A percentile compares a stretch with the other conserved stretches of the same genome.
Evolutionary conservation across 2,329 filamentous ascomycete genomes (phyloP).

Genomic region (Sclerotinia spermophila): DNA sequence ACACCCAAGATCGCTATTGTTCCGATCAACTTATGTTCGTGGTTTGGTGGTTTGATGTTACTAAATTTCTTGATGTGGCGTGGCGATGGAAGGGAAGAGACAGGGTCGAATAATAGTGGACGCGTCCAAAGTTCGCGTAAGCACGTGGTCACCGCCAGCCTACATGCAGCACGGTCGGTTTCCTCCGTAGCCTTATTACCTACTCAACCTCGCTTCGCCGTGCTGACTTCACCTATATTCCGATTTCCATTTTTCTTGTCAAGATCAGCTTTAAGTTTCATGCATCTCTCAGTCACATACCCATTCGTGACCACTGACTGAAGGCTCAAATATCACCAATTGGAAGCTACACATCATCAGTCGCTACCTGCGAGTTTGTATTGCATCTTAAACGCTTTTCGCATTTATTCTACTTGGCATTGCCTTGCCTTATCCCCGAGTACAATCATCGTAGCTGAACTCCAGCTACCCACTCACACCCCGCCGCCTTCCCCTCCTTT

Average conservation of each 20-base stretch:
- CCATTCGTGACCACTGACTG: not conserved
- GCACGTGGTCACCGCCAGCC: not conserved
- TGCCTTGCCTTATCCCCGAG: too few species aligned
- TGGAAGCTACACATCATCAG: not conserved
- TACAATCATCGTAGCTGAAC: too few species aligned
- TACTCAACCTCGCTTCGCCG: not conserved
- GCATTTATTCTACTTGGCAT: too few species aligned
- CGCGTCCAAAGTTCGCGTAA: constrained; percentile 1
- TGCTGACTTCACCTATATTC: not conserved
- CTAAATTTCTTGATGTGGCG: not conserved
- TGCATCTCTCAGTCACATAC: not conserved
- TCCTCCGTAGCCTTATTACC: not conserved
- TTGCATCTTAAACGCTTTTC: not conserved
- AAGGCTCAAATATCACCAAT: not conserved
- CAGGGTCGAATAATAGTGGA: not conserved
- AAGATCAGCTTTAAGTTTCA: not conserved
- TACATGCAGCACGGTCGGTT: not conserved
- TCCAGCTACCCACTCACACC: too few species aligned
- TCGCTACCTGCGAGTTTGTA: not conserved
- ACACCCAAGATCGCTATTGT: too few species aligned
- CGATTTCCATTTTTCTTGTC: too few species aligned
- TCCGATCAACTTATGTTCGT: not conserved
- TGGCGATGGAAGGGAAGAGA: not conserved
- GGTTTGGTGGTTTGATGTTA: not conserved
- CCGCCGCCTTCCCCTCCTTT: too few species aligned